Evolutionary conservation across 208 protist genomes (phyloP), one percentile per base, ranked within the genome.

Genomic region (Trypanosoma conorhini): DNA sequence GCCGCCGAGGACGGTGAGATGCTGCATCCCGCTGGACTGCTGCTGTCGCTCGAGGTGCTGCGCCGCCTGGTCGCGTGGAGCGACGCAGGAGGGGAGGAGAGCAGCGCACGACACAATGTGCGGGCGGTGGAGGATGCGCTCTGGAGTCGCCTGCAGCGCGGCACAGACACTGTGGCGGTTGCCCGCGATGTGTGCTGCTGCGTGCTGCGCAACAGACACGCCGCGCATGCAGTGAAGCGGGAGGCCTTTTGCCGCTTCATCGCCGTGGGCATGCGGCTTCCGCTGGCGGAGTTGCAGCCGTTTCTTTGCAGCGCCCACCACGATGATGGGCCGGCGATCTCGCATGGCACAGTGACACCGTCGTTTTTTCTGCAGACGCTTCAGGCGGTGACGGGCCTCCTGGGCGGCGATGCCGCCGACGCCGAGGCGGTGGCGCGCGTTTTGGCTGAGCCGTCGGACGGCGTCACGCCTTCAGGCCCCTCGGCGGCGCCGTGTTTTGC

Each of bases 1-100:
- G 44, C 65, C 31, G 56, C 72, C 1, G 59, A 50, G 56, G 60
- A 69, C n/a, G 65, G 65, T 55, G 38, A 62, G 22, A 22, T 21
- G 31, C 26, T 77, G 35, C 57, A 55, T 1, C 33, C 48, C 17
- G 13, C 48, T 58, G 64, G 56, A 28, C 35, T 66, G 24, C 51
- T 77, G 13, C 31, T 72, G 2, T 48, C 60, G 24, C 72, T 77
- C 21, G 70, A 74, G 48, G 44, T 67, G n/a, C 59, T 77, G 13
- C 65, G 57, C 21, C 65, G 59, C 33, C 44, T 67, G 24, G 28
- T 54, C 58, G 50, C 48, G 33, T 54, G 55, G 50, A 21, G 55
- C 24, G 26, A 17, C 5, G 62, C 48, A 48, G 30, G 1, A 10
- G 26, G 56, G 26, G 46, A 57, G 21, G 31, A 46, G 26, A 30